Evolutionary conservation across 805 yeast species (phyloP), one percentile per base, ranked within the genome.

Genomic region (Metschnikowia kofuensis): DNA sequence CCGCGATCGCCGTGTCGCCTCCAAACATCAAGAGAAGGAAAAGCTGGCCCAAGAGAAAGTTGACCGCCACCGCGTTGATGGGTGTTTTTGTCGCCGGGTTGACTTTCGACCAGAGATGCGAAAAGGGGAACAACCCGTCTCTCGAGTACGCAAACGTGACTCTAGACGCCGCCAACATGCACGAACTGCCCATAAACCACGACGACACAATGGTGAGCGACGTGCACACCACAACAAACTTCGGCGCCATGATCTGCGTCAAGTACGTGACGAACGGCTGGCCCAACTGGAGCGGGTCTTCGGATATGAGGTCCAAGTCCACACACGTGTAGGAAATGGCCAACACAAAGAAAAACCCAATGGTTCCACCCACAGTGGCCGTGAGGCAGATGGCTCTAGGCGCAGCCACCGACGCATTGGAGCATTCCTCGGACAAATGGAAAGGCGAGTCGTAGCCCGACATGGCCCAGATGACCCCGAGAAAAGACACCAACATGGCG

Each of bases 361-460:
- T 58, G 10, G 70, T 32, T 40, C 85, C 85, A 51, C 87, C 84
- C 40, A 74, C 65, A 11, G 74, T 58, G 9, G 83, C 72, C 14
- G 86, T 82, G 64, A 82, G 64, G 16, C 82, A 80, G 55, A 84
- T 83, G 30, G 87, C 87, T 51, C 75, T 73, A n/a, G 89, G 89
- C 8, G 84, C 82, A 6, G 86, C 87, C 11, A 70, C 66, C 32
- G 78, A 68, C 6, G 88, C 86, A 60, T 84, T 83, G 44, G 82
- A 67, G 55, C 85, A 79, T 59, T 85, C 90, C 65, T 84, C 91
- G n/a, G 87, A 75, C 51, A 85, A 69, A 59, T 85, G 89, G 70
- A 84, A 85, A 0, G 89, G 87, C 21, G 87, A 80, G 61, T 85
- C 89, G 60, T 82, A 85, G 27, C 89, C 89, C 39, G 85, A 77